Evolutionary conservation across 2,329 filamentous ascomycete species (phyloP), one percentile per base, ranked within the genome.

Genomic region (Neocatenulostroma microsporum): DNA sequence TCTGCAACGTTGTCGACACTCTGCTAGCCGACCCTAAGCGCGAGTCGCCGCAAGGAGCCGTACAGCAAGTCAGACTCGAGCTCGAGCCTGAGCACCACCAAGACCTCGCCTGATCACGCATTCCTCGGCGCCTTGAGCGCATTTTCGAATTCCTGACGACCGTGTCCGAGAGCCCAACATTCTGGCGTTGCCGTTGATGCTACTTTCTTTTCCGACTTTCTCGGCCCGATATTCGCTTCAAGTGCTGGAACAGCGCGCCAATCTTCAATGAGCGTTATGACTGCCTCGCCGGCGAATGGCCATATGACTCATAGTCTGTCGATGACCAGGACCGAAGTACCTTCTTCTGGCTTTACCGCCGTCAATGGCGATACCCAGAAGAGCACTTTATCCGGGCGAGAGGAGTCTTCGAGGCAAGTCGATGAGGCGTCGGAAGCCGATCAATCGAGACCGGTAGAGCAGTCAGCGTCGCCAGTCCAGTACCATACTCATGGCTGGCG

Each of bases 291-390:
- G 28, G 32, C 37, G n/a, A 44, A 41, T 25, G 44, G 42, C 17
- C 33, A 28, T 34, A 21, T 29, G 6, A 14, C 45, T 14, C 42
- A 42, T 36, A 44, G 40, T n/a, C 30, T 41, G 15, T 35, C 46
- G 15, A 45, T 46, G 36, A 37, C 41, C 21, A 37, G 40, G 12
- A 44, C 42, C 17, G 42, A 52, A 6, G 34, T 45, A 14, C 34
- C 44, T 2, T 17, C 42, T 10, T 42, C 46, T 3, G 48, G 50
- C 17, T 57, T 57, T 41, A 57, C 54, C n/a, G 52, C 54, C 5
- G 54, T 57, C 39, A 57, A 57, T 35, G 51, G 52, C 19, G 49
- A 53, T 4, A 23, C 36, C 20, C 48, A 46, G 19, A 42, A 37
- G 13, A 30, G 28, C 12, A 30, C 43, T n/a, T n/a, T n/a, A n/a